phyloP scores from a whole-genome alignment of 1,284 basidiomycete species.

The Cutaneotrichosporon mucoides region DNA sequence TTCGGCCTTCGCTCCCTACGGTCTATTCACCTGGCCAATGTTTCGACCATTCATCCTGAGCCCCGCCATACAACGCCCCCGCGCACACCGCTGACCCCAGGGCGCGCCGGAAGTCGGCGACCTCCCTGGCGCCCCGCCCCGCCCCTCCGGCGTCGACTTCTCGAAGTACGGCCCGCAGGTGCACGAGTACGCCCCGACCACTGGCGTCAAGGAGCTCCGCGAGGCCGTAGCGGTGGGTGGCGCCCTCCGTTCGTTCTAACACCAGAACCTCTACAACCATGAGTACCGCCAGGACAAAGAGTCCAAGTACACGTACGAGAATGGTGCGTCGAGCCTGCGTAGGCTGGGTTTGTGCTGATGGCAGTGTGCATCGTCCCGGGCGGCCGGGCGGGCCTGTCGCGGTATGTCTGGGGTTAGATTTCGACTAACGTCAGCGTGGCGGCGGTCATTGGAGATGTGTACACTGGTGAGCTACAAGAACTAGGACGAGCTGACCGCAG shows the following conservation, averaged over 20 bases:
- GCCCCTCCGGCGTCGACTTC: constrained; percentile 60
- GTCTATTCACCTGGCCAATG: no score
- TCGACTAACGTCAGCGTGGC: background rate
- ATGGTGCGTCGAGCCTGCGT: no score
- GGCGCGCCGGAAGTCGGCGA: constrained; percentile 53
- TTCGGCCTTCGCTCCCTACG: no score
- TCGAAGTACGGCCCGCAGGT: constrained; percentile 57
- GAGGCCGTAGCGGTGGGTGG: constrained; percentile 33
- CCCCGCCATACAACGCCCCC: no score
- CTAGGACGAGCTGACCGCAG: constrained; percentile 7
- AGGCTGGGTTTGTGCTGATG: background rate
- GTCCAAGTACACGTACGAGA: constrained; percentile 83
- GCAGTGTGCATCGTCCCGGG: constrained; percentile 60
- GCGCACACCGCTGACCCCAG: constrained; percentile 8
- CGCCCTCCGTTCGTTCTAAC: constrained; percentile 57
- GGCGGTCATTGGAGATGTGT: constrained; percentile 29
- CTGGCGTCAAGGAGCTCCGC: constrained; percentile 67
- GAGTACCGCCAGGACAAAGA: constrained; percentile 74
- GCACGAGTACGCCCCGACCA: constrained; percentile 88
- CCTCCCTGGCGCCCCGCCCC: constrained; percentile 67
- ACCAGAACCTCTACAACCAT: constrained; percentile 72
- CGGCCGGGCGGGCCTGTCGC: constrained; percentile 78
- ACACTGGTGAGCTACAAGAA: constrained; percentile 23
- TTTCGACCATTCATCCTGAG: no score
- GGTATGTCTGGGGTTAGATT: constrained; percentile 74